Percentiles rank a stretch among this genome's conserved stretches.
Evolutionary conservation across 1,284 basidiomycete genomes (phyloP).

Genomic region (Sporisorium iseilematis-ciliati): DNA sequence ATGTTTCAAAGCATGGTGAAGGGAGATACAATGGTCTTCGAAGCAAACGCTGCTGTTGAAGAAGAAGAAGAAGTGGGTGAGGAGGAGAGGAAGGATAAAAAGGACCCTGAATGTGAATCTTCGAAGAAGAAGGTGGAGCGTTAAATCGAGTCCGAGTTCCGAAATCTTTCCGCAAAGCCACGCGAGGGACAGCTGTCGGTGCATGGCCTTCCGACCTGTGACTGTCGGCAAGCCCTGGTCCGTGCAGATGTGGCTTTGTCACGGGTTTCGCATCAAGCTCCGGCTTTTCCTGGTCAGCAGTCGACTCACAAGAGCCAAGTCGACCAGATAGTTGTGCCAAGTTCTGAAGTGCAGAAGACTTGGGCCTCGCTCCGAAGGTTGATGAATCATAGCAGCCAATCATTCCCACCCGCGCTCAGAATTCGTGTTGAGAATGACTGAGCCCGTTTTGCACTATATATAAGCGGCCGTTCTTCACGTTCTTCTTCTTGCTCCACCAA

Average conservation of each 20-base stretch:
- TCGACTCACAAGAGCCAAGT: too few species aligned
- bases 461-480: not conserved
- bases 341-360: not conserved
- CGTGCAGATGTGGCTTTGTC: slow-evolving; percentile 18
- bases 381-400: too few species aligned
- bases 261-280: not conserved
- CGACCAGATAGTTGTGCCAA: too few species aligned
- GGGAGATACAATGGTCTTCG: not conserved
- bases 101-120: slow-evolving; percentile 5
- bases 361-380: slow-evolving; percentile 9
- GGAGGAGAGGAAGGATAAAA: not conserved
- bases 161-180: not conserved
- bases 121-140: slow-evolving; percentile 10
- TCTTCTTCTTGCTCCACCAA: not conserved
- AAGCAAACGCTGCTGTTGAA: not conserved
- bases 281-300: not conserved
- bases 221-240: slow-evolving; percentile 6
- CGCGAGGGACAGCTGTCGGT: slow-evolving; percentile 10
- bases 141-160: slow-evolving; percentile 14
- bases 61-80: not conserved
- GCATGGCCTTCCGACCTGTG: slow-evolving; percentile 21
- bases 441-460: not conserved
- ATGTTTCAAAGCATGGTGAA: not conserved
- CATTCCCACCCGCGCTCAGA: too few species aligned
- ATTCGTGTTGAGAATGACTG: not conserved